These are phyloP conservation scores for Laetiporus sulphureus DNA, from an alignment of 1,284 basidiomycete genomes.

Conservation along the genomic window DNA sequence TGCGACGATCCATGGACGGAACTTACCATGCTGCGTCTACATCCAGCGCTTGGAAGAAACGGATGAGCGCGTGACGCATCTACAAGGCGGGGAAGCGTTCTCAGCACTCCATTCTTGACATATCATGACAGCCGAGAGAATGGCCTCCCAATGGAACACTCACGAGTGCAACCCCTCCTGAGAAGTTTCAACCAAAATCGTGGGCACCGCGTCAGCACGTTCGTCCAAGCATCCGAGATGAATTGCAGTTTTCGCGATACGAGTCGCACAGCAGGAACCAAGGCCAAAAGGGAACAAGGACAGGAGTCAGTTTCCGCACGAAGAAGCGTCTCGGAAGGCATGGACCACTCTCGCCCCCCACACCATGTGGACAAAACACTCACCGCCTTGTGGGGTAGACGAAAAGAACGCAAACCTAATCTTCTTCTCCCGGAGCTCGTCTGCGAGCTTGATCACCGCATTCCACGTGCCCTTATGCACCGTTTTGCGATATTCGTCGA, in stretches of 20 bases:
- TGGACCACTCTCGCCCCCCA: conserved; percentile 8
- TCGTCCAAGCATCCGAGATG: no score
- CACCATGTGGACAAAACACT: conserved; percentile 12
- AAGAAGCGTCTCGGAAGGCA: not conserved
- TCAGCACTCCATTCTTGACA: conserved; percentile 8
- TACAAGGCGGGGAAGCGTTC: conserved; percentile 25
- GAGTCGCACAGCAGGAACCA: no score
- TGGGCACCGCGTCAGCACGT: conserved; percentile 7
- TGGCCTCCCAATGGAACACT: conserved; percentile 21
- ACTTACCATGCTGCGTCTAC: conserved; percentile 75
- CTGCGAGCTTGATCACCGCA: conserved; percentile 69
- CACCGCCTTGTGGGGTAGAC: conserved; percentile 84
- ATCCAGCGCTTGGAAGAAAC: conserved; percentile 73
- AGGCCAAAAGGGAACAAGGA: no score
- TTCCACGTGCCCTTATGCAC: conserved; percentile 69
- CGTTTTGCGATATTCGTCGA: conserved; percentile 62
- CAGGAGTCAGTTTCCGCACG: not conserved
- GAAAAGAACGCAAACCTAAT: conserved; percentile 86
- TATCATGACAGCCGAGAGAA: not conserved
- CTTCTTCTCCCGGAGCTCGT: conserved; percentile 77
- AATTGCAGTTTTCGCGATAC: no score
- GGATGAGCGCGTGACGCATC: conserved; percentile 87
- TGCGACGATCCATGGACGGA: no score
- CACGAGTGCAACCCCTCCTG: conserved; percentile 83
- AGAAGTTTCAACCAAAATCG: conserved; percentile 17